Evolutionary conservation across 129 eudicot genomes (phyloP), one percentile per base, ranked within the genome.

Genomic region (Flaveria trinervia): DNA sequence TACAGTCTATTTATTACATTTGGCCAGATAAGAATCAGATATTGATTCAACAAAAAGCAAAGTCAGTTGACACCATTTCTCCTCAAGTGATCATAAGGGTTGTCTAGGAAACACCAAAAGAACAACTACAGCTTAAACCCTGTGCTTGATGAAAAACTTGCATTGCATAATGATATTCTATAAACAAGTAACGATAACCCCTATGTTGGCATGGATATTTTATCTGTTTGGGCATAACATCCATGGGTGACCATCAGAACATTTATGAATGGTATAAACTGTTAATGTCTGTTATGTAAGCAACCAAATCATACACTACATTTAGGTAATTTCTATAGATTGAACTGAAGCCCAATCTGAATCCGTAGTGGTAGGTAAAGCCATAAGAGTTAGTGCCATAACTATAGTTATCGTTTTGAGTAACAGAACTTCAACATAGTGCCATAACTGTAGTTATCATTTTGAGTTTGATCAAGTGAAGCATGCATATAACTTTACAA

Each of bases 211-310:
- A 20, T 2, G 11, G 25, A 54, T 54, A 54, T 54, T 23, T 54
- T 57, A 15, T 52, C 59, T 52, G 18, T 57, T 57, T 57, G 16
- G 65, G 65, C 65, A 57, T 57, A 57, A 57, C 23, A 30, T 57
- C 1, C 65, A 23, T 57, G 23, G 22, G 9, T 51, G 20, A 4
- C 20, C 20, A 16, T 30, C 36, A 30, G 36, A 30, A 30, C 36
- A 30, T 30, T 30, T 30, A 30, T 30, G 36, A 30, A 3, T 30
- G 36, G 36, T 30, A 5, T 15, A 52, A 52, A n/a, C 59, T 52
- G 25, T 54, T 18, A 6, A 54, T 54, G 23, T 17, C 61, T 54
- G 11, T 17, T 54, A 54, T 54, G 25, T 54, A 54, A 54, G 25
- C 61, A 48, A 48, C n/a, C 52, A 48, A 57, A 57, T 15, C 65